Conservation (phyloP, 192 early-diverging fungal genomes). For the Coemansia sp. region DNA sequence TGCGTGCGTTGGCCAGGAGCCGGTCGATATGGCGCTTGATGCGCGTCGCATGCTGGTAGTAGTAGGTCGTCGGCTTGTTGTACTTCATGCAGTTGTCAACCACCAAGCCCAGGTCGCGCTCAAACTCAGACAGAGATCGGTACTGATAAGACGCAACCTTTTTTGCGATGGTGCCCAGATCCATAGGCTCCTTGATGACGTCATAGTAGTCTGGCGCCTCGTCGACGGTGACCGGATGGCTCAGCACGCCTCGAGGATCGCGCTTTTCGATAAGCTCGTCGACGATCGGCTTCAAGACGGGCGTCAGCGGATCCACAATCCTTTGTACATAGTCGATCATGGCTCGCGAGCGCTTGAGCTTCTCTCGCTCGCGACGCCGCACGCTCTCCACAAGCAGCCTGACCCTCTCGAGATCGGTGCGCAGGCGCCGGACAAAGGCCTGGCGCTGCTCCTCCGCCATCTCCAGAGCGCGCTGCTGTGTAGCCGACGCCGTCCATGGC, state of each 20-base stretch:
- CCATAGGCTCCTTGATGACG: conserved; percentile 73
- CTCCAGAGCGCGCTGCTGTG: conserved; percentile 73
- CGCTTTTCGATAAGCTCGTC: conserved; percentile 65
- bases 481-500: conserved; percentile 88
- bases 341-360: conserved; percentile 58
- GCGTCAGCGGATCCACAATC: conserved; percentile 68
- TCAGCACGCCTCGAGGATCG: conserved; percentile 69
- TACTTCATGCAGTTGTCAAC: conserved; percentile 46
- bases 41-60: conserved; percentile 37
- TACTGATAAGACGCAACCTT: conserved; percentile 63
- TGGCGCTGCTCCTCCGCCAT: conserved; percentile 69
- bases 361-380: conserved; percentile 68
- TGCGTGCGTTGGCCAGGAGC: conserved; percentile 20
- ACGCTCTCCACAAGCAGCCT: conserved; percentile 79
- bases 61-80: conserved; percentile 49
- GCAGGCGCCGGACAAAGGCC: conserved; percentile 57
- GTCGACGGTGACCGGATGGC: conserved; percentile 62
- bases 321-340: conserved; percentile 66
- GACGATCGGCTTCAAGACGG: conserved; percentile 62
- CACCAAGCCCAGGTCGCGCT: conserved; percentile 46
- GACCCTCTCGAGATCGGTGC: conserved; percentile 85
- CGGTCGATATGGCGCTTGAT: conserved; percentile 28
- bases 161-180: conserved; percentile 61
- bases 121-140: conserved; percentile 56
- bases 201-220: conserved; percentile 75